Base-by-base conservation (phyloP, 768 basidiomycete species). In the Astraeus odoratus region DNA sequence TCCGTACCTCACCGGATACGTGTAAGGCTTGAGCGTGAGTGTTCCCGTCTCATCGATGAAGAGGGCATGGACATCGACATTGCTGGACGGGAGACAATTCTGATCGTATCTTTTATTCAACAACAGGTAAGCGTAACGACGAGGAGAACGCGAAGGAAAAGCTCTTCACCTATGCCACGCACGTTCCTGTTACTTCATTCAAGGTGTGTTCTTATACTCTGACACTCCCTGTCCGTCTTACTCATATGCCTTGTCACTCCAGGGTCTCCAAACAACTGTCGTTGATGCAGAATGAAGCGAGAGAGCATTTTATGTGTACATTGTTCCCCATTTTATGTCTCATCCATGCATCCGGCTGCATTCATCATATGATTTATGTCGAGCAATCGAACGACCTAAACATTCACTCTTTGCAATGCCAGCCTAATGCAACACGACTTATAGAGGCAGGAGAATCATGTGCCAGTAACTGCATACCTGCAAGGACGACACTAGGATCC, bases 1-100 rank as follows among this genome's bases (percentile, higher is more conserved):
- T 83, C 80, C 48, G 89, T 93, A 24, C 96, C 95, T 23, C 86
- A 89, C 62, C 78, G 96, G 53, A 71, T 98, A 67, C 78, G 96
- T 47, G 83, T 99, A 40, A 86, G 90, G 67, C 85, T 98, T 48
- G 93, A 96, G 77, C 84, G 90, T 91, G 66, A 60, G 83, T 79
- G 22, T 47, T 13, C 6, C 15, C 3, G 4, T 23, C 1, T 8
- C 31, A 26, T 1, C 4, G 3, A 34, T 13, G 18, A 2, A 26
- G 40, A 15, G 13, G 19, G 45, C 24, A n/a, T n/a, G n/a, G n/a
- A n/a, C n/a, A n/a, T n/a, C n/a, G n/a, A n/a, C n/a, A n/a, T n/a
- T n/a, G n/a, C n/a, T n/a, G n/a, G n/a, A 29, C 7, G 43, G 27
- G 43, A 12, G 41, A 33, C 19, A 3, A 37, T 37, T 33, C 44